Evolutionary conservation across 2,329 filamentous ascomycete species (phyloP), one percentile per base, ranked within the genome.

Genomic region (Sarocladium kiliense): DNA sequence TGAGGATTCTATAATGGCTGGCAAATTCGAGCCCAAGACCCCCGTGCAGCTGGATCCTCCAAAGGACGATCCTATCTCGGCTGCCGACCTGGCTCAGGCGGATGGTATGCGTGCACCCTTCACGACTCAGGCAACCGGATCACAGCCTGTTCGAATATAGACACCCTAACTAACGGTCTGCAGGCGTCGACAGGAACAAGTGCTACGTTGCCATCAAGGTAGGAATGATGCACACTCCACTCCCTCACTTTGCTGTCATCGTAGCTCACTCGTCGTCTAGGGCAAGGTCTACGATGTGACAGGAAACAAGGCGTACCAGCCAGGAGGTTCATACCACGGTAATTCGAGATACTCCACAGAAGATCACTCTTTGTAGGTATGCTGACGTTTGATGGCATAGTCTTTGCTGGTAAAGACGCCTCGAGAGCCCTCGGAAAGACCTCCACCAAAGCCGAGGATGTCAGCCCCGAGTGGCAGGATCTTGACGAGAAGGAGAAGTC

Each of bases 201-300:
- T 83, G 80, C 66, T 88, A 87, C 62, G 84, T 88, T 41, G 85
- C 84, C 45, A 88, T 88, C 71, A 88, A 88, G 76, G 84, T 83
- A 73, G 39, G 61, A 54, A n/a, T 21, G 27, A 49, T 51, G 19
- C 2, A 30, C 45, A 39, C 23, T 55, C 49, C 56, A 26, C 39
- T 54, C 47, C 44, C 47, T 14, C 19, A 36, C 30, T 18, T 21
- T 34, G 10, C 10, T 18, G 9, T 5, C 3, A 34, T 18, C 44
- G 30, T 11, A 16, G 50, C 47, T 42, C 42, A 49, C 32, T 10
- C 12, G 12, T 36, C 2, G 7, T 26, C 55, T 57, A 96, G 87
- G 93, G 94, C 63, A 90, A 88, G 58, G 87, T 99, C 54, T 99
- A 97, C 67, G 93, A 99, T 67, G 94, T 99, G 58, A 91, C 84